Evolutionary conservation across 805 yeast species (phyloP).

Genomic region (Wickerhamomyces pijperi): DNA sequence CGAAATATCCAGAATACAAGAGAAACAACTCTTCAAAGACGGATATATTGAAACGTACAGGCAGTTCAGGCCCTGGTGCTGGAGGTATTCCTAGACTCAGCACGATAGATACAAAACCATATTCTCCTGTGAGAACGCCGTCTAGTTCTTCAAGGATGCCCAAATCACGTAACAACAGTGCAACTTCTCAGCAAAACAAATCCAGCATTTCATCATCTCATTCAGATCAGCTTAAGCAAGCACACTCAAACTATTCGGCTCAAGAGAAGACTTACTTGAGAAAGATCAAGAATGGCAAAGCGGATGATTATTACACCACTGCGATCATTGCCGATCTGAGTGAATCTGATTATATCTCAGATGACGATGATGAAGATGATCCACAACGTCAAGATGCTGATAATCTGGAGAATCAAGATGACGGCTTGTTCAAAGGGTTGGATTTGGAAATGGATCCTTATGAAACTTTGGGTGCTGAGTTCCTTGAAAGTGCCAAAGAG

Average conservation of each 20-base stretch:
- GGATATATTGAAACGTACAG: conserved; percentile 6
- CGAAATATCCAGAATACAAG: neutral
- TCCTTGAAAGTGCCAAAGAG: conserved; percentile 13
- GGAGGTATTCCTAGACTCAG: conserved; percentile 2
- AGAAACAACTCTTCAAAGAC: conserved; percentile 1
- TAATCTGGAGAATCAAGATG: conserved; percentile 1
- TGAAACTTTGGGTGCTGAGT: conserved; percentile 12
- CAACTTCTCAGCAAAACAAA: conserved; percentile 4
- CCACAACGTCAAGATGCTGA: conserved; percentile 6
- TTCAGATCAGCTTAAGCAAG: conserved; percentile 8
- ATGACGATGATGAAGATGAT: conserved; percentile 20
- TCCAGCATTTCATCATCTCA: neutral
- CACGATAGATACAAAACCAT: conserved; percentile 4
- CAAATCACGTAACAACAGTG: conserved; percentile 13
- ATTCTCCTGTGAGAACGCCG: conserved; percentile 17
- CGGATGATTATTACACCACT: conserved; percentile 64
- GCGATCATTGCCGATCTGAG: conserved; percentile 40
- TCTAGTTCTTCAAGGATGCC: conserved; percentile 10
- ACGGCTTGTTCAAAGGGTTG: conserved; percentile 23
- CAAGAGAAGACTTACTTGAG: conserved; percentile 61
- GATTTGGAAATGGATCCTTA: conserved; percentile 37
- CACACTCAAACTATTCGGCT: conserved; percentile 22
- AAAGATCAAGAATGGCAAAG: conserved; percentile 46
- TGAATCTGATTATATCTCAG: conserved; percentile 19
- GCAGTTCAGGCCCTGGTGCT: neutral